phyloP scores from a whole-genome alignment of 768 basidiomycete species.

The Flagelloscypha sp. region DNA sequence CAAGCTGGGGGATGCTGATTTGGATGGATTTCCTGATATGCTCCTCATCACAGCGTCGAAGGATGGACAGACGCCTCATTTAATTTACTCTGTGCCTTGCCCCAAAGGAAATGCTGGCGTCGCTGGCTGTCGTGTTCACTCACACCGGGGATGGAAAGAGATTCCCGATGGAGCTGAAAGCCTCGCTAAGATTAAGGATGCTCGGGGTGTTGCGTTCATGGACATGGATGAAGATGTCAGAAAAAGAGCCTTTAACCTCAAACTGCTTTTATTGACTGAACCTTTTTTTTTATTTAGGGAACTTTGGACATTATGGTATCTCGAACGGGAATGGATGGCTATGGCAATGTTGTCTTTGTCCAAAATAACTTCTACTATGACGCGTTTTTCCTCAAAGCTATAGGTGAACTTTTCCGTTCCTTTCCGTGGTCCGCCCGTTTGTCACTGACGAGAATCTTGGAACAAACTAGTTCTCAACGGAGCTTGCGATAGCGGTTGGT shows the following conservation, averaged over 20 bases:
- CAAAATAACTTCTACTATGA: conserved; percentile 99
- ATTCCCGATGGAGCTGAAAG: conserved; percentile 47
- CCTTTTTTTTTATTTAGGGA: conserved; percentile 42
- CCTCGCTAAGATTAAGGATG: conserved; percentile 67
- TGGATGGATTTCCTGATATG: conserved; percentile 92
- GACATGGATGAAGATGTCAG: conserved; percentile 95
- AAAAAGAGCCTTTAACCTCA: conserved; percentile 8
- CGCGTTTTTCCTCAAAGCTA: conserved; percentile 96
- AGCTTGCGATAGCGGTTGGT: conserved; percentile 80
- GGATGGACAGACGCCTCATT: conserved; percentile 43
- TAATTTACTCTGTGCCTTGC: conserved; percentile 62
- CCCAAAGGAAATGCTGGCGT: conserved; percentile 26
- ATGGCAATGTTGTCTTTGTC: conserved; percentile 65
- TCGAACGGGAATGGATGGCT: conserved; percentile 59
- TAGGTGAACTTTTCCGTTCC: conserved; percentile 46
- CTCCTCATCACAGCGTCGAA: conserved; percentile 40
- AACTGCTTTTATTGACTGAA: background rate
- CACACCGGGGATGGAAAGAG: conserved; percentile 59
- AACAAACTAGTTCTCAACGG: conserved; percentile 90
- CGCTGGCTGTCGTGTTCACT: conserved; percentile 47
- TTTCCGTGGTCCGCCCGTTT: too few relatives aligned
- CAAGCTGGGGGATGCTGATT: conserved; percentile 80
- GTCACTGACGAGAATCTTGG: too few relatives aligned
- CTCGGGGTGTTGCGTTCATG: conserved; percentile 66
- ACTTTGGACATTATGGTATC: conserved; percentile 89